phyloP scores from a whole-genome alignment of 768 basidiomycete genomes.

The Xerocomus potaroensis region DNA sequence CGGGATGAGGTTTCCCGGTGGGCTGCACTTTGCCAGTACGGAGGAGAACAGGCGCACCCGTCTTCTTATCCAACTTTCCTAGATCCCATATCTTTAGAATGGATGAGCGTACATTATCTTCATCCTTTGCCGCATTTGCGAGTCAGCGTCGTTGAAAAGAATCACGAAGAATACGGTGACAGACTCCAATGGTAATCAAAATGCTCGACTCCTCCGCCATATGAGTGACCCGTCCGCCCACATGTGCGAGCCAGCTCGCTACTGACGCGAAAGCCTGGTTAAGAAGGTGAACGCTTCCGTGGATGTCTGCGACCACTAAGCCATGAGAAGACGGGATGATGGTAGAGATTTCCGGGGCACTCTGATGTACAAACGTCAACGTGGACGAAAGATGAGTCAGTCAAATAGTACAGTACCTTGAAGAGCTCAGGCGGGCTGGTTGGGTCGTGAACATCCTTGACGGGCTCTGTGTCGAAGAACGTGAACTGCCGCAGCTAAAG shows the following conservation, averaged over 20 bases:
- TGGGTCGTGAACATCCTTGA: slow-evolving; percentile 78
- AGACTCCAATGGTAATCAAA: slow-evolving; percentile 84
- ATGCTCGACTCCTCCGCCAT: slow-evolving; percentile 79
- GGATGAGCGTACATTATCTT: slow-evolving; percentile 60
- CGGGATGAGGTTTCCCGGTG: slow-evolving; percentile 75
- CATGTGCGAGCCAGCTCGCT: slow-evolving; percentile 77
- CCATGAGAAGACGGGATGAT: slow-evolving; percentile 60
- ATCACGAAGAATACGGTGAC: slow-evolving; percentile 25
- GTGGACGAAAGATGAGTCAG: neutral
- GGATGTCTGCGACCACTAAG: slow-evolving; percentile 77
- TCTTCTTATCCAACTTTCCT: slow-evolving; percentile 61
- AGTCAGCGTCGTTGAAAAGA: slow-evolving; percentile 12
- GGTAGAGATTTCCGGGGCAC: slow-evolving; percentile 69
- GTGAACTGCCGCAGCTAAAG: slow-evolving; percentile 81
- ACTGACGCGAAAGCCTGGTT: slow-evolving; percentile 68
- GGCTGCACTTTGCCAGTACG: slow-evolving; percentile 76
- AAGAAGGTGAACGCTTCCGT: slow-evolving; percentile 77
- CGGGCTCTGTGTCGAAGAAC: slow-evolving; percentile 78
- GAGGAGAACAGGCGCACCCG: slow-evolving; percentile 56
- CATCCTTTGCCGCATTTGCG: slow-evolving; percentile 54
- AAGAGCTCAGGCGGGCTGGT: slow-evolving; percentile 73
- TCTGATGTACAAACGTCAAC: slow-evolving; percentile 31
- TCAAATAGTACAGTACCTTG: slow-evolving; percentile 48
- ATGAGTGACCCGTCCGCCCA: slow-evolving; percentile 77
- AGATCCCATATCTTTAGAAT: slow-evolving; percentile 90